A percentile compares a stretch with the other conserved stretches of the same genome.
Conservation (phyloP, 2,329 filamentous ascomycete genomes). For the Domatiomyces catenatus region DNA sequence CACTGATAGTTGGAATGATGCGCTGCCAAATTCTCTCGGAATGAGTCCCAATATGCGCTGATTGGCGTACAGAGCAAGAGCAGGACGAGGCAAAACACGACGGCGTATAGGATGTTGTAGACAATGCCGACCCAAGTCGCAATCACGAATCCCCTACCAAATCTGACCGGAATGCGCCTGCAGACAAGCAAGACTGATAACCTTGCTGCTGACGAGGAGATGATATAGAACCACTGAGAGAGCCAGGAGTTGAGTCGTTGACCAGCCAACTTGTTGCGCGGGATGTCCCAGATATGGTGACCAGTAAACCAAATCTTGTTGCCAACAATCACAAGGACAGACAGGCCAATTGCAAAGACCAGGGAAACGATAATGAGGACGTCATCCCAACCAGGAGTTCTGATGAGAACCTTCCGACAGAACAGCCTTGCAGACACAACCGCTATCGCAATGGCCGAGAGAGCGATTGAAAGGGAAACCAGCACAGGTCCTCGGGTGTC, state of each 20-base stretch:
- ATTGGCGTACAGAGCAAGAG: conserved; percentile 13
- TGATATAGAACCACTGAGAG: conserved; percentile 12
- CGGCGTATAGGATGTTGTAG: conserved; percentile 14
- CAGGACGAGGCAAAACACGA: conserved; percentile 11
- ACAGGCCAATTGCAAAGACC: conserved; percentile 7
- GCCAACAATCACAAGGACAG: conserved; percentile 13
- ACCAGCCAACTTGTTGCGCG: conserved; percentile 4
- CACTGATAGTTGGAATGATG: conserved; percentile 9
- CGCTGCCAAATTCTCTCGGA: conserved; percentile 8
- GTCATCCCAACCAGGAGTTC: conserved; percentile 13
- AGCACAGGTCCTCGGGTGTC: conserved; percentile 17
- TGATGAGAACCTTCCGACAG: conserved; percentile 18
- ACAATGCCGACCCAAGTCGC: conserved; percentile 17
- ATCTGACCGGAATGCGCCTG: conserved; percentile 15
- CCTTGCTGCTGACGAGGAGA: conserved; percentile 8
- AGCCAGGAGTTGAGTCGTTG: conserved; percentile 14
- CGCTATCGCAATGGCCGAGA: conserved; percentile 14
- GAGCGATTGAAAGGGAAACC: conserved; percentile 17
- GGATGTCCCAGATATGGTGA: conserved; percentile 17
- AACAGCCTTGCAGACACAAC: conserved; percentile 18
- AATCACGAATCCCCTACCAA: conserved; percentile 10
- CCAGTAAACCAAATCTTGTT: conserved; percentile 11
- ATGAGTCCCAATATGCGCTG: conserved; percentile 15
- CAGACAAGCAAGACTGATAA: conserved; percentile 17
- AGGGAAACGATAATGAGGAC: conserved; percentile 9